Conservation (phyloP, 106 monocot genomes). For the Posidonia australis region DNA sequence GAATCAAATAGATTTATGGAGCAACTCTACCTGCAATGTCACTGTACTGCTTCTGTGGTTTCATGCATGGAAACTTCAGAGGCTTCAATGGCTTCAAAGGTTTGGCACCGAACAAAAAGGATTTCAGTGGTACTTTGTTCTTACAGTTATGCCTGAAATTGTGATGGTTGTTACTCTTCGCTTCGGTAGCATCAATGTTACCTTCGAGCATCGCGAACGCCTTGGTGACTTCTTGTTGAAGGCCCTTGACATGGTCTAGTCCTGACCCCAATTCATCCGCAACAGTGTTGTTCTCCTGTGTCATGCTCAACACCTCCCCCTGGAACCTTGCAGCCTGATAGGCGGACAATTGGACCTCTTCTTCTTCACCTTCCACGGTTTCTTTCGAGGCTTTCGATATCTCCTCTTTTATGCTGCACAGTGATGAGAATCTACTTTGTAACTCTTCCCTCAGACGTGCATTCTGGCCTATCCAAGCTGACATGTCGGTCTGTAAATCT, state of each 20-base stretch:
- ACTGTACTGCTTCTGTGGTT: background rate
- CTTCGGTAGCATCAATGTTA: conserved; percentile 17
- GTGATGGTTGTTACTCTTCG: background rate
- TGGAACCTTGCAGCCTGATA: conserved; percentile 67
- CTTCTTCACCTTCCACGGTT: conserved; percentile 15
- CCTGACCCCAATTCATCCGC: conserved; percentile 45
- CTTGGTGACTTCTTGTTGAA: conserved; percentile 42
- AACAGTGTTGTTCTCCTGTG: conserved; percentile 77
- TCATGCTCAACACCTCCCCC: conserved; percentile 73
- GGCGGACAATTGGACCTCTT: conserved; percentile 32
- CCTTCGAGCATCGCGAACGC: conserved; percentile 27
- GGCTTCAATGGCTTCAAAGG: background rate
- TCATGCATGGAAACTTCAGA: conserved; percentile 5
- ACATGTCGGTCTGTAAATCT: conserved; percentile 54
- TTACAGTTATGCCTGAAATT: background rate
- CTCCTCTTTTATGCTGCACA: conserved; percentile 54
- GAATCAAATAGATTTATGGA: background rate
- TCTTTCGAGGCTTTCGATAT: conserved; percentile 31
- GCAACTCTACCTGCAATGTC: background rate
- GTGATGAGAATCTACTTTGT: conserved; percentile 42
- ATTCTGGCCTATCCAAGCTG: conserved; percentile 70
- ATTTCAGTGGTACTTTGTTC: background rate
- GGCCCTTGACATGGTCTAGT: conserved; percentile 37
- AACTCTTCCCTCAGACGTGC: conserved; percentile 39
- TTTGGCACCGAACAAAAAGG: conserved; percentile 1